phyloP scores from a whole-genome alignment of 1,139 yeast species.

The Kluyveromyces marxianus region DNA sequence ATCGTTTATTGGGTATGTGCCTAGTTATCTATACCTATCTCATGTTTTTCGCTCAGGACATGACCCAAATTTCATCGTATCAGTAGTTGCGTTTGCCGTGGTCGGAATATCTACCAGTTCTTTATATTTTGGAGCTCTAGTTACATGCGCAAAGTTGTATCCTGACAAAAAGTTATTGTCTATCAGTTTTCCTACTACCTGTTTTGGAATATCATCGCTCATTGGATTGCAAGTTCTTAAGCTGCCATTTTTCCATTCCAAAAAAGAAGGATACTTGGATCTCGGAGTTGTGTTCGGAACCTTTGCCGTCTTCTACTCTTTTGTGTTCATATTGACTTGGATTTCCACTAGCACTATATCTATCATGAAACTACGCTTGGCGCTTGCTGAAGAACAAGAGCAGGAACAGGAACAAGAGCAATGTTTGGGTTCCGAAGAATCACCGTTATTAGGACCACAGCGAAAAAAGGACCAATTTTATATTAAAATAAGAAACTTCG shows the following conservation, averaged over 20 bases:
- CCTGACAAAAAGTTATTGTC: constrained; percentile 72
- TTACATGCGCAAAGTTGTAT: constrained; percentile 78
- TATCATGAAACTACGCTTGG: constrained; percentile 26
- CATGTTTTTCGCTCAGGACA: constrained; percentile 27
- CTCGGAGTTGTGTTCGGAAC: constrained; percentile 48
- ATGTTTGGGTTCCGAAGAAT: constrained; percentile 12
- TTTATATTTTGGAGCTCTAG: constrained; percentile 64
- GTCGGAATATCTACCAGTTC: constrained; percentile 82
- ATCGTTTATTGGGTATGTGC: constrained; percentile 58
- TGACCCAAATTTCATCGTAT: constrained; percentile 26
- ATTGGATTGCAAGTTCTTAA: constrained; percentile 46
- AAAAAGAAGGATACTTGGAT: constrained; percentile 34
- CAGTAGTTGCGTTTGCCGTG: constrained; percentile 37
- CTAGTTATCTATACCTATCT: constrained; percentile 58
- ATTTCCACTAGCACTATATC: constrained; percentile 56
- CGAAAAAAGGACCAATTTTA: constrained; percentile 6
- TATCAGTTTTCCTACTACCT: constrained; percentile 80
- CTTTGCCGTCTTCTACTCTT: constrained; percentile 50
- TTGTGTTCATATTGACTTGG: constrained; percentile 53
- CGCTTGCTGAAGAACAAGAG: background rate
- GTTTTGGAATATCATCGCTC: constrained; percentile 71
- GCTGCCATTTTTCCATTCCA: constrained; percentile 33
- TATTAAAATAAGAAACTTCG: constrained; percentile 33
- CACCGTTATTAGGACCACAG: constrained; percentile 10
- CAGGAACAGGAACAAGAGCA: constrained; percentile 35